Percentiles rank a stretch among this genome's conserved stretches.
Evolutionary conservation across 352 stramenopile species (phyloP).

Genomic region (Saprolegnia diclina): DNA sequence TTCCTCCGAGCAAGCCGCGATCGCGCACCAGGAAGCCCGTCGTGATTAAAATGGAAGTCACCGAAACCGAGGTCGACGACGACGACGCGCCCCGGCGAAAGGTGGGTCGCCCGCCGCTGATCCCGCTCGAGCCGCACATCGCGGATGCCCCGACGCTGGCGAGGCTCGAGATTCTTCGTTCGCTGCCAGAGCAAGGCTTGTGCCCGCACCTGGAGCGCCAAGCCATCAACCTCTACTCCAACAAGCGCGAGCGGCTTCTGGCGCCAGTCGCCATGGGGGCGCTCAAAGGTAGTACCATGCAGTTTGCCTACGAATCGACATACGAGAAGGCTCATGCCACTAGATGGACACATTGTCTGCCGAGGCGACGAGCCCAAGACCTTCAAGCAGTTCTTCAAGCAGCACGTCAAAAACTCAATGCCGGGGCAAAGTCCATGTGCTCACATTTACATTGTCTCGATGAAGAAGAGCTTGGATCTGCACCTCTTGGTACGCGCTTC

Average conservation of each 20-base stretch:
- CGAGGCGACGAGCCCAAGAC: not conserved
- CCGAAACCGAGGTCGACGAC: slow-evolving; percentile 6
- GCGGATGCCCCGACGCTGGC: not conserved
- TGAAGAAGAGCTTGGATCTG: slow-evolving; percentile 13
- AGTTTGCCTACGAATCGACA: too few species aligned
- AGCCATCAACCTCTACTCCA: slow-evolving; percentile 9
- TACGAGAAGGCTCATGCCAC: too few species aligned
- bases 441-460: slow-evolving; percentile 21
- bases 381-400: slow-evolving; percentile 16
- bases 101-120: not conserved
- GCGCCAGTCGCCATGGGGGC: not conserved
- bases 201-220: slow-evolving; percentile 14
- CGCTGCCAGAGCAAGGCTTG: not conserved
- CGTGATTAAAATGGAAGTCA: not conserved
- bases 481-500: slow-evolving; percentile 17
- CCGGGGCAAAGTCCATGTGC: not conserved
- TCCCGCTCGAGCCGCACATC: slow-evolving; percentile 16
- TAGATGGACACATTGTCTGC: slow-evolving; percentile 14
- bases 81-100: not conserved
- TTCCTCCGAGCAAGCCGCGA: not conserved
- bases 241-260: slow-evolving; percentile 21
- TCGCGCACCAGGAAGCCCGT: not conserved
- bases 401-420: slow-evolving; percentile 2
- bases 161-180: not conserved
- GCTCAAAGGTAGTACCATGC: slow-evolving; percentile 16